Conservation (phyloP, 345 rosid genomes). For the Gossypium arboreum region DNA sequence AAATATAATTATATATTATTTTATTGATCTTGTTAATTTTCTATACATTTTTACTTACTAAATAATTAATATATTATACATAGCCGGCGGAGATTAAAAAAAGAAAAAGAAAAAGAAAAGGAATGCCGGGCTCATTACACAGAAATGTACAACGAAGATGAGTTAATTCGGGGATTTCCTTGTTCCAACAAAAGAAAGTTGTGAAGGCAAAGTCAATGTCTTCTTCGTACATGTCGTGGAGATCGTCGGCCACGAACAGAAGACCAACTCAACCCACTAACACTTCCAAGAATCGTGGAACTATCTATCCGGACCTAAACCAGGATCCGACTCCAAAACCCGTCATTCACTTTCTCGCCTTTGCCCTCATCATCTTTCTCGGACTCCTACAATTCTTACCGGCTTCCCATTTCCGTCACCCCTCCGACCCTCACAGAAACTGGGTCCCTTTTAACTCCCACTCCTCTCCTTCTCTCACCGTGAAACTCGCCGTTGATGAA, state of each 20-base stretch:
- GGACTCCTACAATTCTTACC: constrained; percentile 37
- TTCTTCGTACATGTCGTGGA: constrained; percentile 14
- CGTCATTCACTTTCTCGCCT: constrained; percentile 22
- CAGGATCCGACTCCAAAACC: constrained; percentile 26
- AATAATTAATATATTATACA: too few relatives aligned
- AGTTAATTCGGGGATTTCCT: background rate
- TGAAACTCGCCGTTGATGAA: constrained; percentile 10
- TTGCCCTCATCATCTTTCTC: constrained; percentile 26
- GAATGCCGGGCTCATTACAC: too few relatives aligned
- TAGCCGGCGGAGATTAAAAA: too few relatives aligned
- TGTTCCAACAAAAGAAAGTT: background rate
- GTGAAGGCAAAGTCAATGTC: constrained; percentile 11
- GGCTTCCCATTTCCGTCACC: constrained; percentile 42
- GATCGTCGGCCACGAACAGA: constrained; percentile 15
- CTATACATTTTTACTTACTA: too few relatives aligned
- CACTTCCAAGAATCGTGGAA: background rate
- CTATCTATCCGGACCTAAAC: background rate
- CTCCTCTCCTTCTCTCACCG: constrained; percentile 21
- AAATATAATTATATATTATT: too few relatives aligned
- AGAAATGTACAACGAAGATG: too few relatives aligned
- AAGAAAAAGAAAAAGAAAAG: too few relatives aligned
- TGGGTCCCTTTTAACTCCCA: constrained; percentile 29
- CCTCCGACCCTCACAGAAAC: constrained; percentile 32
- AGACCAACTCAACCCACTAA: constrained; percentile 15
- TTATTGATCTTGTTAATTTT: too few relatives aligned